Evolutionary conservation across 495 filamentous ascomycete species (phyloP).

Genomic region (Penicillium daleae): DNA sequence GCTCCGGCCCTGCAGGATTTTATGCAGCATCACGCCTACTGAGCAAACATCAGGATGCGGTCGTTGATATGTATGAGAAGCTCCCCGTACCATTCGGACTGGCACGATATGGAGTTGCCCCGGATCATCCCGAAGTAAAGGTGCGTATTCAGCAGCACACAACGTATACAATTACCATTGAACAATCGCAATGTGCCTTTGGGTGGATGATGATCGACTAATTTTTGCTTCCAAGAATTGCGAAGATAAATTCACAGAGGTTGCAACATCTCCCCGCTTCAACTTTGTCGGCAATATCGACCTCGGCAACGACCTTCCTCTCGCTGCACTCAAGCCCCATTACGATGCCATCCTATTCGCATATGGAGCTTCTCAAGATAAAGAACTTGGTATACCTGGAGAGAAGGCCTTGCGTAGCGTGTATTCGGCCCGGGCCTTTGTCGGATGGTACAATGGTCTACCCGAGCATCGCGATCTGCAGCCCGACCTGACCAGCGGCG

Average conservation of each 20-base stretch:
- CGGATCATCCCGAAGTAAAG: slow-evolving; percentile 98
- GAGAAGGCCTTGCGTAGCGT: slow-evolving; percentile 73
- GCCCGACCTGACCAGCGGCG: slow-evolving; percentile 75
- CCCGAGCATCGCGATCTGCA: slow-evolving; percentile 79
- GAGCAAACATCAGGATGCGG: slow-evolving; percentile 66
- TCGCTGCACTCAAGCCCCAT: slow-evolving; percentile 71
- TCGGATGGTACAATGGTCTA: slow-evolving; percentile 97
- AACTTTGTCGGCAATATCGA: slow-evolving; percentile 90
- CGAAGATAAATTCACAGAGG: slow-evolving; percentile 87
- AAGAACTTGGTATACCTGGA: slow-evolving; percentile 76
- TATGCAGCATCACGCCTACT: slow-evolving; percentile 88
- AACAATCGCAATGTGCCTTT: background rate
- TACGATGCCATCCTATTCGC: slow-evolving; percentile 94
- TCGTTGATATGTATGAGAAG: slow-evolving; percentile 95
- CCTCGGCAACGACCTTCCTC: slow-evolving; percentile 73
- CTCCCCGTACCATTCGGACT: slow-evolving; percentile 91
- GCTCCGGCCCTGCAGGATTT: slow-evolving; percentile 95
- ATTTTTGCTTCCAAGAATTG: slow-evolving; percentile 68
- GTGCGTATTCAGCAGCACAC: slow-evolving; percentile 47
- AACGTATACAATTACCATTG: background rate
- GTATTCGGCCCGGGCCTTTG: slow-evolving; percentile 89
- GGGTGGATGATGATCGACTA: background rate
- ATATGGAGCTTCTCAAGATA: slow-evolving; percentile 87
- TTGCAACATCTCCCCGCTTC: slow-evolving; percentile 79
- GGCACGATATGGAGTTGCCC: slow-evolving; percentile 90